Base-by-base conservation (phyloP, 208 protist genomes). In the Zelonia costaricensis region DNA sequence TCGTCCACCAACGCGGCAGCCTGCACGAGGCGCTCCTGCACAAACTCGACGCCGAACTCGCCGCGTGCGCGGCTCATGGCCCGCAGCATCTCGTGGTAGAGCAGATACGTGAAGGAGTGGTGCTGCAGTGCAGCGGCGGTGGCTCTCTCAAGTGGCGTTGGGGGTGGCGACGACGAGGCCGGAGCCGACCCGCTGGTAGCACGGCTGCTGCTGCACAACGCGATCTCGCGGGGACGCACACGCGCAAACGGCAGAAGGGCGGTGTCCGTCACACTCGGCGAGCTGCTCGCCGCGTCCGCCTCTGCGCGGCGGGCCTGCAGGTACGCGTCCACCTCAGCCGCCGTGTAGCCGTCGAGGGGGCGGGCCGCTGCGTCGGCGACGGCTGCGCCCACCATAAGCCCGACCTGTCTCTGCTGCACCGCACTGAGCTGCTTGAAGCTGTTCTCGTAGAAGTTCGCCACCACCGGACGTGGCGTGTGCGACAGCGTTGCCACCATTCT, bases 361-460 rank as follows among this genome's bases (percentile, higher is more conserved):
- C 75, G 83, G 0, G 85, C 90, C 4, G 90, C 90, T 0, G 85
- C 86, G 68, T 96, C 90, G 9, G 74, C 90, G 25, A 96, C 86
- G 22, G 73, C 75, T 23, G 84, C 77, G 0, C 86, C 90, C 28
- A 96, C 62, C 2, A 96, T 15, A 39, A 92, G 61, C 0, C 90
- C 90, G 5, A 86, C 78, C 59, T 96, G 90, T 44, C 66, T 62
- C 64, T 96, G 90, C 52, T 93, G 87, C 7, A 93, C 61, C 46
- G 70, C 76, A 53, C 80, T 91, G n/a, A 93, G 85, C 48, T 96
- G 90, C 20, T 82, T 88, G 70, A 93, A 91, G 64, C 87, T 93
- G 54, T 77, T 92, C 49, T 88, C 63, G 53, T 93, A 96, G 39
- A 90, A 92, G 63, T 91, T 88, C 28, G 64, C 52, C 20, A 73